Evolutionary conservation across 352 stramenopile species (phyloP).

Genomic region (Plasmopara halstedii): DNA sequence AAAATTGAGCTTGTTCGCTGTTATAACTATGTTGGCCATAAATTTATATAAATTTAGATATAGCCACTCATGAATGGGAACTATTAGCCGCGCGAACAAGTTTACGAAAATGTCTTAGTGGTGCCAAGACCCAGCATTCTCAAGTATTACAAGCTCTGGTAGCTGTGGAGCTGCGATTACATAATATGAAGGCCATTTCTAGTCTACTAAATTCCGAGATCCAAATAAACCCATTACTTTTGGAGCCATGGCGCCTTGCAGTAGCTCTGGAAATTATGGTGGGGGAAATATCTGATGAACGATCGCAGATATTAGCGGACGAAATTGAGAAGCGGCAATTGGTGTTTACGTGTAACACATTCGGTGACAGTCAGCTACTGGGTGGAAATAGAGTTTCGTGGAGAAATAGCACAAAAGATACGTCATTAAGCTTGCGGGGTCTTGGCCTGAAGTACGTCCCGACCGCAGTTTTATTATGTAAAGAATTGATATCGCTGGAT

Average conservation of each 20-base stretch:
- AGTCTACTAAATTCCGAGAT: conserved; percentile 27
- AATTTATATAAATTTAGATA: conserved; percentile 18
- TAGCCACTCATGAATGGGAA: conserved; percentile 40
- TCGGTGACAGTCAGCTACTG: conserved; percentile 15
- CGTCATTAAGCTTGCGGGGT: conserved; percentile 14
- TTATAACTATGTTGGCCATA: not conserved
- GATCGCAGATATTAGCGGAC: conserved; percentile 19
- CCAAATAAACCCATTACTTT: conserved; percentile 23
- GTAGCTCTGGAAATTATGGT: conserved; percentile 50
- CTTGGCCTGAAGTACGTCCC: conserved; percentile 25
- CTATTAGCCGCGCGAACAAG: conserved; percentile 29
- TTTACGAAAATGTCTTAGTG: conserved; percentile 26
- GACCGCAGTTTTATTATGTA: conserved; percentile 29
- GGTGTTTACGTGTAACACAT: conserved; percentile 24
- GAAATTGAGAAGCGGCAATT: conserved; percentile 33
- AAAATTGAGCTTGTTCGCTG: not conserved
- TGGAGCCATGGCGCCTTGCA: conserved; percentile 43
- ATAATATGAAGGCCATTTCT: conserved; percentile 37
- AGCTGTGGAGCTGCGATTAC: conserved; percentile 28
- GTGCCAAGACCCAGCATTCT: conserved; percentile 22
- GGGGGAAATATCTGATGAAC: conserved; percentile 17
- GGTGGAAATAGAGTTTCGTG: not conserved
- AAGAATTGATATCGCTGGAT: conserved; percentile 30
- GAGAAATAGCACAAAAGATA: not conserved
- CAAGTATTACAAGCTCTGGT: conserved; percentile 32